A percentile compares a stretch with the other conserved stretches of the same genome.
Conservation (phyloP, 73 alveolate genomes). For the Tetrahymena elliotti region DNA sequence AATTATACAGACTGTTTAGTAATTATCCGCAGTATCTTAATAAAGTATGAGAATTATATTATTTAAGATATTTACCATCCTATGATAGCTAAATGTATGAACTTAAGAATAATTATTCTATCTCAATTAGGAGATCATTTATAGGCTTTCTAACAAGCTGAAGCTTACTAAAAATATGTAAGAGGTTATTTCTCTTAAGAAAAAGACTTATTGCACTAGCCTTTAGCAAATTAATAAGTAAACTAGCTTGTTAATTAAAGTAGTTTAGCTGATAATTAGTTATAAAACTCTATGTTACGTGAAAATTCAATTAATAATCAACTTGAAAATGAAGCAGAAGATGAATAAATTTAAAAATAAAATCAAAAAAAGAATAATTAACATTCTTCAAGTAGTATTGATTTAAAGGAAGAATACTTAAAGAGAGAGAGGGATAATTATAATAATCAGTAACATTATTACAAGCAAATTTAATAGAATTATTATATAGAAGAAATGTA, state of each 20-base stretch:
- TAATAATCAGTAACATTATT: not conserved
- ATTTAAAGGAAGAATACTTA: not conserved
- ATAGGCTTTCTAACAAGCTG: not conserved
- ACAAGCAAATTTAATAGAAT: not conserved
- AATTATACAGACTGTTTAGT: not conserved
- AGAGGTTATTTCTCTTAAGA: not conserved
- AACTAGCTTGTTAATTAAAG: not conserved
- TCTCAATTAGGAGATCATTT: not conserved
- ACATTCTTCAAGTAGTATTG: not conserved
- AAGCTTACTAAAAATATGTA: not conserved
- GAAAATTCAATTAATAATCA: not conserved
- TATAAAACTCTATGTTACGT: not conserved
- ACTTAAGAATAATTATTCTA: not conserved
- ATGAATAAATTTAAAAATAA: not conserved
- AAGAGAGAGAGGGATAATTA: not conserved
- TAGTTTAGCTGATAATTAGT: not conserved
- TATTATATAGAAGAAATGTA: not conserved
- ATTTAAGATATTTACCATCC: not conserved
- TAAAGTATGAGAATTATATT: not conserved
- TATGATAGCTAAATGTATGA: not conserved
- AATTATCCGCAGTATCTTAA: not conserved
- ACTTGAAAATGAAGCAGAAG: not conserved
- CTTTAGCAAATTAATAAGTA: not conserved
- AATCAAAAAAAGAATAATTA: not conserved
- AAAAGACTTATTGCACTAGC: not conserved